phyloP scores from a whole-genome alignment of 257 asterid species.

The Solanum appendiculatum region DNA sequence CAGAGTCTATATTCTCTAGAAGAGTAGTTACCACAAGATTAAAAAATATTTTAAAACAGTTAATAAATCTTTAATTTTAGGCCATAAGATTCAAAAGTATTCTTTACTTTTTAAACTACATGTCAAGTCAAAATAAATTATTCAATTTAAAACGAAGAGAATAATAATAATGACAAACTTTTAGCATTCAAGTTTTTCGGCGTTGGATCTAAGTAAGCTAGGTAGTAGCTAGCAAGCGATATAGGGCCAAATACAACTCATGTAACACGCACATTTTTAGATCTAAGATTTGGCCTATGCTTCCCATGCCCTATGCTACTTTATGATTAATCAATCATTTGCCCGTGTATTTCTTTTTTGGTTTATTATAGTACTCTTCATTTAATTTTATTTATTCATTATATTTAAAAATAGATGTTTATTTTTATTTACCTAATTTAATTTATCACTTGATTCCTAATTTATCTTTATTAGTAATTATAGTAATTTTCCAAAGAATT shows the following conservation, averaged over 20 bases:
- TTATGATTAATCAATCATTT: neutral
- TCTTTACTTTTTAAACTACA: no score
- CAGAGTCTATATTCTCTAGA: neutral
- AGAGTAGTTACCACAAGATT: no score
- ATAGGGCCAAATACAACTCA: neutral
- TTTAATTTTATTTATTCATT: neutral
- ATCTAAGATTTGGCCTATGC: neutral
- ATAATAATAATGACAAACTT: neutral
- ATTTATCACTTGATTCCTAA: no score
- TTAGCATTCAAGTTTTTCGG: neutral
- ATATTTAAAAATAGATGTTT: neutral
- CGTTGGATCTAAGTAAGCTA: neutral
- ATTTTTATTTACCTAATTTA: neutral
- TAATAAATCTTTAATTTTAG: no score
- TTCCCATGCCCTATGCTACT: neutral
- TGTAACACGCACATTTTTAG: neutral
- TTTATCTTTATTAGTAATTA: no score
- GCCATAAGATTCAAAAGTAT: fast-evolving
- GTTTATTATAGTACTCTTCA: neutral
- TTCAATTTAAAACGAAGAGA: no score
- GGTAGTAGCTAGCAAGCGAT: neutral
- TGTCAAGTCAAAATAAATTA: no score
- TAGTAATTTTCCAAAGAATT: no score
- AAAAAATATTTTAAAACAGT: no score
- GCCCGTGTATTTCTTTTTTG: neutral